Percentiles rank a stretch among this genome's conserved stretches.
Conservation (phyloP, 1,139 yeast genomes). For the Magnusiomyces paraingens region DNA sequence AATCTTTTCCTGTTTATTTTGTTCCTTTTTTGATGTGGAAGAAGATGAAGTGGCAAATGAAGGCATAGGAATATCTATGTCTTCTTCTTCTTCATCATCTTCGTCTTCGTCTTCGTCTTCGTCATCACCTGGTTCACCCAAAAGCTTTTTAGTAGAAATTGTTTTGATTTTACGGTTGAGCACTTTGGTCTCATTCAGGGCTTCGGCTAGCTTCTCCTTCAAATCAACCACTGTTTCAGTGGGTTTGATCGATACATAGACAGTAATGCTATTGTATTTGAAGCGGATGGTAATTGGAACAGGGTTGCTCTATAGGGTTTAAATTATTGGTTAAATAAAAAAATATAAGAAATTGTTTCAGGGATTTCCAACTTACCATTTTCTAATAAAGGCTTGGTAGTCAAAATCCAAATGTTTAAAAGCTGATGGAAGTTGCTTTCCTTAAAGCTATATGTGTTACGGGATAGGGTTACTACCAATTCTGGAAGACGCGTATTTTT, state of each 20-base stretch:
- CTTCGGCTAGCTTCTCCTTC: not conserved
- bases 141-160: not conserved
- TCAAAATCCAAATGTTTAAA: no score
- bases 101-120: not conserved
- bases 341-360: not conserved
- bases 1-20: not conserved
- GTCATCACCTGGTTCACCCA: not conserved
- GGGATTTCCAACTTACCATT: no score
- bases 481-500: no score
- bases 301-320: not conserved
- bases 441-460: no score
- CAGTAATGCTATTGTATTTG: not conserved
- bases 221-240: slow-evolving; percentile 1
- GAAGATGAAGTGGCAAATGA: slow-evolving; percentile 1
- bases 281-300: slow-evolving; percentile 6
- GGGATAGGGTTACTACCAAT: no score
- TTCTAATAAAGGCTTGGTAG: no score
- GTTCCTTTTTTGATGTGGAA: not conserved
- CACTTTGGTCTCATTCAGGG: slow-evolving; percentile 5
- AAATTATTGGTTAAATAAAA: not conserved
- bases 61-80: slow-evolving; percentile 5
- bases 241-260: not conserved
- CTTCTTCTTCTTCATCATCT: not conserved
- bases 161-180: not conserved
- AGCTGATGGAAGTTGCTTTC: no score